phyloP scores from a whole-genome alignment of 2,329 filamentous ascomycete genomes.

The Aureobasidium sp. region DNA sequence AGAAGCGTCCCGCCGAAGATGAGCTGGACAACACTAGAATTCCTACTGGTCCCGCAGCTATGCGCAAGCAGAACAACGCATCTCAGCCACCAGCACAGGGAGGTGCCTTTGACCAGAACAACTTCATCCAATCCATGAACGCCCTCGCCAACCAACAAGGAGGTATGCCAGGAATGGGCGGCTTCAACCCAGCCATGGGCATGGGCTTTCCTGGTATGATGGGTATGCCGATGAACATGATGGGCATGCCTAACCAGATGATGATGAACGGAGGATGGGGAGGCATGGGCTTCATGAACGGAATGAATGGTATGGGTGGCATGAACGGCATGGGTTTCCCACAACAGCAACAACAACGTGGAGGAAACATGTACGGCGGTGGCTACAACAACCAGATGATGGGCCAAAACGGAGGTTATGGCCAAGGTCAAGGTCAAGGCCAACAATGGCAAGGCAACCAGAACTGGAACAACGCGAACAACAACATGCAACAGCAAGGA shows the following conservation, averaged over 20 bases:
- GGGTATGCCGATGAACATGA: conserved; percentile 16
- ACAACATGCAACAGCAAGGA: conserved; percentile 18
- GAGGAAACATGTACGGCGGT: conserved; percentile 16
- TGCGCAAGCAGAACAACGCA: conserved; percentile 32
- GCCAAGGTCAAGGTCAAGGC: conserved; percentile 19
- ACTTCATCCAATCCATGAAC: conserved; percentile 42
- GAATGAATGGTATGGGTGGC: conserved; percentile 25
- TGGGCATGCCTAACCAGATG: conserved; percentile 21
- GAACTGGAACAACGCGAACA: conserved; percentile 27
- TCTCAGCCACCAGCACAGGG: conserved; percentile 20
- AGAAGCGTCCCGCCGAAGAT: conserved; percentile 79
- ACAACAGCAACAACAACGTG: background rate
- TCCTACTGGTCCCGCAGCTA: conserved; percentile 39
- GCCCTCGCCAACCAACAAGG: conserved; percentile 24
- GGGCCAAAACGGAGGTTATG: conserved; percentile 17
- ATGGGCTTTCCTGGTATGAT: conserved; percentile 24
- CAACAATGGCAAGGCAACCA: conserved; percentile 25
- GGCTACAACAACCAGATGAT: conserved; percentile 19
- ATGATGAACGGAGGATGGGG: conserved; percentile 33
- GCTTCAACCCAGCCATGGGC: conserved; percentile 21
- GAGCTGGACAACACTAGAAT: conserved; percentile 42
- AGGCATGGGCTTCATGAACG: conserved; percentile 30
- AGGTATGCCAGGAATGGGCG: conserved; percentile 24
- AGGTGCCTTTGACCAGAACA: conserved; percentile 28
- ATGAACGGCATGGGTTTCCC: conserved; percentile 30